Base-by-base conservation (phyloP, 106 monocot species). In the Phalaenopsis aphrodite region DNA sequence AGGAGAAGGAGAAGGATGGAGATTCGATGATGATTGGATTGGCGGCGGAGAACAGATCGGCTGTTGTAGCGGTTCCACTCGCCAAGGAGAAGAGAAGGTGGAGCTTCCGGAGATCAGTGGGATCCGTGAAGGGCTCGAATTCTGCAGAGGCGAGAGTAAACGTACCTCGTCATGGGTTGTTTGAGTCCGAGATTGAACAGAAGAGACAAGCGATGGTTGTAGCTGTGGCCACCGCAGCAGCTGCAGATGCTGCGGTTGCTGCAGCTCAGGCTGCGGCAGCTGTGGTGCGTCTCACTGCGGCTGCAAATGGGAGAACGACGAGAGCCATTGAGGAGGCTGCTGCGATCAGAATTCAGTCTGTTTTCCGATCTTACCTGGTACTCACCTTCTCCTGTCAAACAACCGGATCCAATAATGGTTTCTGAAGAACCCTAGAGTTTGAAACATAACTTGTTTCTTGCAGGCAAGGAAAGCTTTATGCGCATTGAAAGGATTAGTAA, bases 381-480 rank as follows among this genome's bases (percentile, higher is more conserved):
- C 55, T 42, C n/a, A 12, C 72, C 57, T 49, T 49, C 74, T 21
- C 43, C 43, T 74, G 74, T 69, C 39, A 2, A 36, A 9, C 3
- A 69, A 69, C n/a, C 14, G 30, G 30, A 30, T 30, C 30, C 30
- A 30, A 30, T 30, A 30, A 30, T 30, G 30, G 30, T 30, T 30
- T 30, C 30, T 30, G 30, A 30, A 30, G 30, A 30, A 30, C 30
- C 30, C 30, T 30, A 30, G 30, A 30, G 30, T 30, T 30, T 30
- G 30, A 39, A 39, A 5, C 69, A 39, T 69, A 38, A 76, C 46
- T 49, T 49, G 41, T 76, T 15, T 72, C 38, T 4, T 84, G 75
- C 83, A 93, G 93, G 93, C 93, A 83, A 85, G 87, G 61, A 93
- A 88, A 82, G 93, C 93, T 49, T 67, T 91, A 65, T 78, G 84